phyloP scores from a whole-genome alignment of 345 rosid genomes.

The Abelmoschus esculentus region DNA sequence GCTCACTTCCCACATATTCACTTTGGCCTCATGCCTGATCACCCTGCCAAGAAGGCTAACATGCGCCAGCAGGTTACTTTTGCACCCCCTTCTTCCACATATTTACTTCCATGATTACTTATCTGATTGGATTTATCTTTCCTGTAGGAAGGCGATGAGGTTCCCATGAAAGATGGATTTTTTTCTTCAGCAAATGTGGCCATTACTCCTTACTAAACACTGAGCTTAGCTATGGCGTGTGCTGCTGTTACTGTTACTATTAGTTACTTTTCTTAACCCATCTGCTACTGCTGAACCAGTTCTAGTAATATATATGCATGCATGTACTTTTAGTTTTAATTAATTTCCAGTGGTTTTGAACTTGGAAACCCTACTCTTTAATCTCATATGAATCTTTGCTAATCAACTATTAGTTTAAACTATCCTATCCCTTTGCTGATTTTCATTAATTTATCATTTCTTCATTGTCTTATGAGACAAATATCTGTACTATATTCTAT shows the following conservation, averaged over 20 bases:
- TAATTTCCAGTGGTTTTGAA: background rate
- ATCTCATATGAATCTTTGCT: background rate
- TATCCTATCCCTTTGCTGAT: background rate
- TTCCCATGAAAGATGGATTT: conserved; percentile 36
- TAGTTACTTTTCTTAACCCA: too few species aligned
- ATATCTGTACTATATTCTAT: background rate
- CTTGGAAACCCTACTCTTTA: background rate
- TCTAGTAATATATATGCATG: background rate
- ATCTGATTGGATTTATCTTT: background rate
- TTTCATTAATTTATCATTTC: background rate
- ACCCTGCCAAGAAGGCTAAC: conserved; percentile 39
- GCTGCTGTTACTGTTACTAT: too few species aligned
- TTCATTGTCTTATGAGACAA: background rate
- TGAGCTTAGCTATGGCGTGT: background rate
- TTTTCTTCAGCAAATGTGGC: conserved; percentile 37
- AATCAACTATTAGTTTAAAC: background rate
- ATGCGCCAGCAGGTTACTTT: conserved; percentile 31
- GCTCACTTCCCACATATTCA: conserved; percentile 61
- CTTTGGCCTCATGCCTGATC: conserved; percentile 58
- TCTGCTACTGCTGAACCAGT: background rate
- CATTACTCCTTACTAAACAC: conserved; percentile 28
- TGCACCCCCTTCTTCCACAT: background rate
- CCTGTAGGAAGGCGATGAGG: conserved; percentile 36
- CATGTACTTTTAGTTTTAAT: background rate
- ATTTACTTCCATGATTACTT: background rate